These are phyloP conservation scores for Citrullus colocynthis DNA, from an alignment of 306 rosid genomes.

Conservation along the genomic window DNA sequence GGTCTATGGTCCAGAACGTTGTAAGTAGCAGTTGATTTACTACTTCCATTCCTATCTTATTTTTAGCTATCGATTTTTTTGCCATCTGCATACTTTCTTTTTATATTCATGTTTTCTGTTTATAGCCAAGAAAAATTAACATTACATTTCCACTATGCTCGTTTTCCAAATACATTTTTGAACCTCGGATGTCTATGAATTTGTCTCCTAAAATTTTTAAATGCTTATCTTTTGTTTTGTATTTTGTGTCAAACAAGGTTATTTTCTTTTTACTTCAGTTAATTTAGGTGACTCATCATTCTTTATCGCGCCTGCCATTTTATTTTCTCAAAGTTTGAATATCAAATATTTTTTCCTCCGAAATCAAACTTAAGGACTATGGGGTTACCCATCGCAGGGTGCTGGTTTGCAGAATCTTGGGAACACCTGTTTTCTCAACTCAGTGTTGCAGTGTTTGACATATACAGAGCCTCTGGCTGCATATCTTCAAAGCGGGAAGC, in stretches of 20 bases:
- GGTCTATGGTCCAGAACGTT: neutral
- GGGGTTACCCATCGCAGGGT: slow-evolving; percentile 45
- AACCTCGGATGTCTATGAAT: neutral
- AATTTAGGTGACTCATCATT: neutral
- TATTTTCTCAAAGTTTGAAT: neutral
- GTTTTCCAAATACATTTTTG: neutral
- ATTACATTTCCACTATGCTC: neutral
- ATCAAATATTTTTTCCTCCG: neutral
- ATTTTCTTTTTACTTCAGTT: neutral
- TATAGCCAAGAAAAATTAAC: neutral
- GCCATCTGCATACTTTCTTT: neutral
- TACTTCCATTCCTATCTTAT: neutral
- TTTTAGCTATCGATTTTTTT: neutral
- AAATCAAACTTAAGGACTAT: neutral
- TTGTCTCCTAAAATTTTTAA: neutral
- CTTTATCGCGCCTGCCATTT: neutral
- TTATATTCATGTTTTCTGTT: neutral
- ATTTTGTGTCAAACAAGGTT: neutral
- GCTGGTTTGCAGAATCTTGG: slow-evolving; percentile 89
- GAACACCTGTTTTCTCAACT: slow-evolving; percentile 90
- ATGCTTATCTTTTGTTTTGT: neutral
- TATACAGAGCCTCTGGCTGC: slow-evolving; percentile 95
- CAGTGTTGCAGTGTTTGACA: slow-evolving; percentile 89
- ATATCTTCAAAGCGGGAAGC: slow-evolving; percentile 91
- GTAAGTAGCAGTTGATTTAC: neutral